phyloP scores from a whole-genome alignment of 2,329 filamentous ascomycete genomes.

The Fusarium sp. region DNA sequence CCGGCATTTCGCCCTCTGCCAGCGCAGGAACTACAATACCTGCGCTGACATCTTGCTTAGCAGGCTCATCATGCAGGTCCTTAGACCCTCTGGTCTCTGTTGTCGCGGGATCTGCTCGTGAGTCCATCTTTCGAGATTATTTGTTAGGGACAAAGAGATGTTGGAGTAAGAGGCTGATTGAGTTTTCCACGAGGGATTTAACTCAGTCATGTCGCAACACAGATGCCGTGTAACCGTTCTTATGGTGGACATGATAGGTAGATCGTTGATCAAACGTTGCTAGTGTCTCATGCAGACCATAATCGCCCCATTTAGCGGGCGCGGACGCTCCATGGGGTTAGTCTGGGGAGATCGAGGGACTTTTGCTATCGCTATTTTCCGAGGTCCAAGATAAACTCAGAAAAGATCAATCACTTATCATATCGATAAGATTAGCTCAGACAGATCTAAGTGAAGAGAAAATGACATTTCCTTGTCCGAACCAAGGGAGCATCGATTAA shows the following conservation, averaged over 20 bases:
- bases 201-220: background rate
- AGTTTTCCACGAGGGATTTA: constrained; percentile 20
- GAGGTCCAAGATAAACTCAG: background rate
- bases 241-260: constrained; percentile 9
- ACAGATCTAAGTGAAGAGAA: background rate
- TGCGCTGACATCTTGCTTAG: constrained; percentile 7
- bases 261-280: background rate
- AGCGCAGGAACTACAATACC: constrained; percentile 25
- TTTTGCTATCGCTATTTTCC: background rate
- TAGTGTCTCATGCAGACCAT: constrained; percentile 7
- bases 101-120: background rate
- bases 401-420: background rate
- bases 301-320: constrained; percentile 17
- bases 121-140: background rate
- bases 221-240: constrained; percentile 27
- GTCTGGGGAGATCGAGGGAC: background rate
- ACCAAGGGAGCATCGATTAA: accelerated
- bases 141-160: background rate
- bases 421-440: background rate
- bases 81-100: background rate
- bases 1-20: constrained; percentile 26
- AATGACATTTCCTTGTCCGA: background rate
- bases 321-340: constrained; percentile 10
- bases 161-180: background rate
- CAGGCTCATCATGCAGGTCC: constrained; percentile 3